Evolutionary conservation across 306 rosid species (phyloP), one percentile per base, ranked within the genome.

Genomic region (Cucurbita argyrosperma): DNA sequence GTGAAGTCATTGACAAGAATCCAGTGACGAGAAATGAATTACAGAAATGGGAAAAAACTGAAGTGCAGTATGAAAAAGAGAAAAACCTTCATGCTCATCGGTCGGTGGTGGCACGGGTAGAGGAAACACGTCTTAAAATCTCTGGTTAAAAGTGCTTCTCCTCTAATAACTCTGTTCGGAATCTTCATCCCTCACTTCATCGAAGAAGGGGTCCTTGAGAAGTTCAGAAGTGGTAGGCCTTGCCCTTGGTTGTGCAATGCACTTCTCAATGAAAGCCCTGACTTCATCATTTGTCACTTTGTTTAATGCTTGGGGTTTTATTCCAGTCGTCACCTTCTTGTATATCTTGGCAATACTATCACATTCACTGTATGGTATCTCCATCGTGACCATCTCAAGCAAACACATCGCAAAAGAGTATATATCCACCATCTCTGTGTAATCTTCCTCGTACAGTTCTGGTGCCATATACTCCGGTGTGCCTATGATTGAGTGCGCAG

Each of bases 401-500:
- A 93, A 78, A 82, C 98, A 93, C 96, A 90, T 79, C 19, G 90
- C 97, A 35, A 93, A 93, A 7, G 98, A 93, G 86, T 93, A 93
- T 68, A 93, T 89, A 83, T 93, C 97, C 79, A 93, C 97, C 96
- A 93, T 87, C 82, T 93, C 98, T 15, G 96, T 93, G 83, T 93
- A 93, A 75, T 90, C 93, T 82, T 89, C 98, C 61, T 93, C 97
- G 1, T 90, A 90, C 66, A 93, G 86, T 89, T 93, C 97, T 0
- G 98, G 98, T 23, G 98, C 98, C 97, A 93, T 90, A 66, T 81
- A 93, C 79, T 93, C 98, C 0, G 97, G 97, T 39, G 98, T 93
- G 74, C 98, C 98, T 57, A 93, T 43, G 58, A 93, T 77, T 15
- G 97, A 87, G 83, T 93, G 97, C 11, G 97, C 98, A 18, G 84